phyloP scores from a whole-genome alignment of 2,329 filamentous ascomycete species.

The Trichoderma hamatum region DNA sequence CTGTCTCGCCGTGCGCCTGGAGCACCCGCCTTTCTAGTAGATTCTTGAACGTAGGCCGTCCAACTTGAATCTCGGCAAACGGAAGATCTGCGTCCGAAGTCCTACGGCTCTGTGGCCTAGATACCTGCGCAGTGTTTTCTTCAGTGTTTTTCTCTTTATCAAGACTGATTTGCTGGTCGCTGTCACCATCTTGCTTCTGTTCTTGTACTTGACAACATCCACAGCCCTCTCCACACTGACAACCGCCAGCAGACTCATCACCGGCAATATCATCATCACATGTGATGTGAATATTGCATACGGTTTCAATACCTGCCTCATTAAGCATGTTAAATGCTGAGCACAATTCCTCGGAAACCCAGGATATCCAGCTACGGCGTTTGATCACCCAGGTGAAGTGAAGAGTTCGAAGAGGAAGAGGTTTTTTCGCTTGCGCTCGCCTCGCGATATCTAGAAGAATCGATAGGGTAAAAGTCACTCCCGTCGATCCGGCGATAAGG shows the following conservation, averaged over 20 bases:
- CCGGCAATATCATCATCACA: background rate
- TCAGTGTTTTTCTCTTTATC: background rate
- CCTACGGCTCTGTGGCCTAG: background rate
- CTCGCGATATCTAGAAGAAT: background rate
- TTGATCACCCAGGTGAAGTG: background rate
- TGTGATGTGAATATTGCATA: background rate
- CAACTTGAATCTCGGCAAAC: background rate
- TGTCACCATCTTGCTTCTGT: background rate
- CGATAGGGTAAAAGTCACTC: background rate
- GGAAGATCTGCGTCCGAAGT: background rate
- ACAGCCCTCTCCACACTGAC: background rate
- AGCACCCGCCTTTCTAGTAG: background rate
- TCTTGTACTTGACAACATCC: background rate
- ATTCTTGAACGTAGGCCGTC: background rate
- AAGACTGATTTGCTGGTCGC: background rate
- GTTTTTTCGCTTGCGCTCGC: background rate
- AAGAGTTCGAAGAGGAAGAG: background rate
- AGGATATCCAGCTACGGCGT: background rate
- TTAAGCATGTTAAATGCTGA: background rate
- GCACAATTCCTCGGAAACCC: background rate
- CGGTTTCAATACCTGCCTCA: background rate
- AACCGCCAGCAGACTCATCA: background rate
- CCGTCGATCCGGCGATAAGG: background rate
- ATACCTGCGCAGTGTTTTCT: background rate
- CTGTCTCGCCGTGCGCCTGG: constrained; percentile 14